phyloP scores from a whole-genome alignment of 2,329 filamentous ascomycete genomes.

The Fusarium coffeatum region DNA sequence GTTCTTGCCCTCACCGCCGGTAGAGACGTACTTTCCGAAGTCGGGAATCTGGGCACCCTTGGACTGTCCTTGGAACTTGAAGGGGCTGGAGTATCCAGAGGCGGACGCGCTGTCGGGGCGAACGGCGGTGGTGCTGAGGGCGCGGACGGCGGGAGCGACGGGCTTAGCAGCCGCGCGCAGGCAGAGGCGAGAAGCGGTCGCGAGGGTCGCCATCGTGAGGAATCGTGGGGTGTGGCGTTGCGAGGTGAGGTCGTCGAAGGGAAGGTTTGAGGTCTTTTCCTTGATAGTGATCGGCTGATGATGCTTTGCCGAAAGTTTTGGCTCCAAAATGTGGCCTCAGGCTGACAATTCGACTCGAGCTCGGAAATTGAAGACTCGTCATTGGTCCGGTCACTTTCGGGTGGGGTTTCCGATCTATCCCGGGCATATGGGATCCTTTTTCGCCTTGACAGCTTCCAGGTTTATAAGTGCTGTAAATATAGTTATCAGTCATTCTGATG shows the following conservation, averaged over 20 bases:
- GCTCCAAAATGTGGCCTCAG: constrained; percentile 57
- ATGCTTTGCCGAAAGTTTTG: constrained; percentile 59
- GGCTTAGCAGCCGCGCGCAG: constrained; percentile 67
- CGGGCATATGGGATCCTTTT: constrained; percentile 41
- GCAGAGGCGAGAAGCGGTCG: constrained; percentile 75
- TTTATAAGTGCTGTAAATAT: constrained; percentile 7
- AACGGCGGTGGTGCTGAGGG: constrained; percentile 66
- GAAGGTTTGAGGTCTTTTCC: constrained; percentile 63
- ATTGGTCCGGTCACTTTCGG: constrained; percentile 56
- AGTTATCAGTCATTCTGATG: background rate
- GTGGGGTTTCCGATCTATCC: constrained; percentile 49
- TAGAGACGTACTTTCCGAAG: constrained; percentile 88
- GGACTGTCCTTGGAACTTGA: constrained; percentile 72
- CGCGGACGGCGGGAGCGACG: constrained; percentile 59
- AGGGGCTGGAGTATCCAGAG: constrained; percentile 69
- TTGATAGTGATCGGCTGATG: constrained; percentile 52
- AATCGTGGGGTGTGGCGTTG: constrained; percentile 47
- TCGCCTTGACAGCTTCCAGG: constrained; percentile 25
- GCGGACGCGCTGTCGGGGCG: constrained; percentile 61
- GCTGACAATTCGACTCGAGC: constrained; percentile 51
- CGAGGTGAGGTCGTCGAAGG: constrained; percentile 44
- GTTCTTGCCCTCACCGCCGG: constrained; percentile 75
- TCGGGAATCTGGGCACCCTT: constrained; percentile 80
- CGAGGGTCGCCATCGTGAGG: constrained; percentile 73
- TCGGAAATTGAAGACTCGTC: constrained; percentile 59